Conservation (phyloP, 2,329 filamentous ascomycete genomes). For the Talaromyces sp. region DNA sequence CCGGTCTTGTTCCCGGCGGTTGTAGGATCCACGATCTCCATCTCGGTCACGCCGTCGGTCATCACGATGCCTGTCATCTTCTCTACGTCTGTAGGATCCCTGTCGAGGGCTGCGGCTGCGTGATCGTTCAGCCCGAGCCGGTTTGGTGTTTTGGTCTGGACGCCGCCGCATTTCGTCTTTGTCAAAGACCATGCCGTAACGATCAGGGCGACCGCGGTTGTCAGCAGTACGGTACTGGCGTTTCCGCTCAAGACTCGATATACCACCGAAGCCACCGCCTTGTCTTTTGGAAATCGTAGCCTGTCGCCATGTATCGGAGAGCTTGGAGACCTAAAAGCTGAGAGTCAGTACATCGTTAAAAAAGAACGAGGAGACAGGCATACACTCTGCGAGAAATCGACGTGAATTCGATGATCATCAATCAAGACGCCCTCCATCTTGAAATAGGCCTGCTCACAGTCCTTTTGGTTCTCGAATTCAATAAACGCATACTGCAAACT, state of each 20-base stretch:
- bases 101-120: constrained; percentile 44
- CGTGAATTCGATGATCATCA: constrained; percentile 94
- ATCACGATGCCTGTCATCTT: constrained; percentile 25
- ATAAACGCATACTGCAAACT: constrained; percentile 97
- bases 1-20: constrained; percentile 24
- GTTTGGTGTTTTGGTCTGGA: constrained; percentile 13
- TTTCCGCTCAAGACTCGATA: constrained; percentile 80
- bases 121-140: constrained; percentile 14
- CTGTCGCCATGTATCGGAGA: constrained; percentile 84
- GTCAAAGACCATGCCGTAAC: constrained; percentile 78
- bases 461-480: constrained; percentile 86
- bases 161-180: constrained; percentile 59
- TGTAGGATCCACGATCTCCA: constrained; percentile 6
- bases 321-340: constrained; percentile 53
- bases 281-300: constrained; percentile 76
- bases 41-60: constrained; percentile 29
- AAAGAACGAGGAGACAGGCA: constrained; percentile 27
- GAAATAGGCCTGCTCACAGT: constrained; percentile 92
- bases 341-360: constrained; percentile 15
- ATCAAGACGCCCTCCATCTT: constrained; percentile 99
- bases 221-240: constrained; percentile 76
- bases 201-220: constrained; percentile 38
- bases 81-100: constrained; percentile 15
- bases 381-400: constrained; percentile 96
- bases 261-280: constrained; percentile 82